These are phyloP conservation scores for Pulveroboletus sp. DNA, from an alignment of 768 basidiomycete genomes.

Conservation along the genomic window DNA sequence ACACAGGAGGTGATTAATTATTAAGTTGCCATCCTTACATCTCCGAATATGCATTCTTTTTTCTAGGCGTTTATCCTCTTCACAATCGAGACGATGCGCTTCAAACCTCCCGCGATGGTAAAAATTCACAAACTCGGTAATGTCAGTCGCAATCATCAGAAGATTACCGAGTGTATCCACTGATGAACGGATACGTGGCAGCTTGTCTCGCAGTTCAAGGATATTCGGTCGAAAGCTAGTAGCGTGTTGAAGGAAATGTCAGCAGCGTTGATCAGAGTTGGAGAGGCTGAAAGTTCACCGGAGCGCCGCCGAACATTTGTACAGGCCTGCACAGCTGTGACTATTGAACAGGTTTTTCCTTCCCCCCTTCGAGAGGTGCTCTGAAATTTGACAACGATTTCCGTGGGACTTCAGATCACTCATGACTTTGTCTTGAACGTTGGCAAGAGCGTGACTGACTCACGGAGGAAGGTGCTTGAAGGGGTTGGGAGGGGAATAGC, in stretches of 20 bases:
- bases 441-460: constrained; percentile 62
- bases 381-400: neutral
- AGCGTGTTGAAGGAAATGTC: constrained; percentile 57
- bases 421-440: constrained; percentile 58
- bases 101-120: constrained; percentile 63
- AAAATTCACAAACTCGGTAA: constrained; percentile 70
- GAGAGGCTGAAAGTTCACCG: constrained; percentile 47
- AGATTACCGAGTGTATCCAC: neutral
- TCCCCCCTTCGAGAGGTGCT: neutral
- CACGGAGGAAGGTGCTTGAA: constrained; percentile 66
- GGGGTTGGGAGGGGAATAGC: constrained; percentile 66
- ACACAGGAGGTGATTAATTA: constrained; percentile 58
- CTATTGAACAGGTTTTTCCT: constrained; percentile 31
- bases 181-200: constrained; percentile 25
- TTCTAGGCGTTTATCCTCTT: constrained; percentile 68
- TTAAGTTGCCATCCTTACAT: neutral
- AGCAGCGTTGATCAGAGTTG: constrained; percentile 41
- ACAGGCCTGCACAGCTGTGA: constrained; percentile 44
- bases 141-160: constrained; percentile 38
- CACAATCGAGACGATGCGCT: constrained; percentile 62
- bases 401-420: constrained; percentile 43
- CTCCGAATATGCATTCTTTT: neutral
- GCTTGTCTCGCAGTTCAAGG: constrained; percentile 66
- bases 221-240: constrained; percentile 49
- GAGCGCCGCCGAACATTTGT: constrained; percentile 52